Base-by-base conservation (phyloP, 2,329 filamentous ascomycete genomes). In the Fusarium compactum region DNA sequence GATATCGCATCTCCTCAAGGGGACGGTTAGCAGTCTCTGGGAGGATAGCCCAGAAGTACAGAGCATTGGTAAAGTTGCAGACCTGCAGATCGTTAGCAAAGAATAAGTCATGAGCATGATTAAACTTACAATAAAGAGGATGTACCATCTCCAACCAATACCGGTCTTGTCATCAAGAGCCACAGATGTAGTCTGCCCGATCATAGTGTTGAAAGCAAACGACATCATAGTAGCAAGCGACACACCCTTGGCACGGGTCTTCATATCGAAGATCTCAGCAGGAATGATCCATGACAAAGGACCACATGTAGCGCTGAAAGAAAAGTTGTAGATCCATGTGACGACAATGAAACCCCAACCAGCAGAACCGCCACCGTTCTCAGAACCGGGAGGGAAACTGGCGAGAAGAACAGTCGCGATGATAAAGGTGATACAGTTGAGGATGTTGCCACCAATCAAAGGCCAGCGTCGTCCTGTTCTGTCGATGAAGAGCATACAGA, bases 191-290 rank as follows among this genome's bases (percentile, higher is more conserved):
- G 90, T 85, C 76, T 77, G 76, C 0, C 89, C 90, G 59, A 92
- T 92, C 85, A 92, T 87, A 15, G 90, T 92, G 79, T 92, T 92
- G 82, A 92, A 93, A 3, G 91, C 91, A 75, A 91, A 93, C 11
- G 85, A 88, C 3, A 83, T 85, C 90, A 92, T 92, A 5, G 89
- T 91, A 1, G 90, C 90, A 70, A 93, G 87, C 3, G 89, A 90
- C 4, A 94, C 91, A 73, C 91, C 91, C 80, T 92, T 92, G 45
- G 88, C 85, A 38, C 91, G 86, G 0, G 91, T 94, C 66, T 89
- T 87, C 6, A 90, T 94, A 78, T 94, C 91, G 78, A 94, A 94
- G 24, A 93, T 90, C 75, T 93, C 91, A 53, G 91, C 89, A 0
- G 86, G 87, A 58, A 89, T 88, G 70, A 86, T 85, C 85, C 78